Evolutionary conservation across 2,329 filamentous ascomycete species (phyloP), one percentile per base, ranked within the genome.

Genomic region (Scedosporium boydii): DNA sequence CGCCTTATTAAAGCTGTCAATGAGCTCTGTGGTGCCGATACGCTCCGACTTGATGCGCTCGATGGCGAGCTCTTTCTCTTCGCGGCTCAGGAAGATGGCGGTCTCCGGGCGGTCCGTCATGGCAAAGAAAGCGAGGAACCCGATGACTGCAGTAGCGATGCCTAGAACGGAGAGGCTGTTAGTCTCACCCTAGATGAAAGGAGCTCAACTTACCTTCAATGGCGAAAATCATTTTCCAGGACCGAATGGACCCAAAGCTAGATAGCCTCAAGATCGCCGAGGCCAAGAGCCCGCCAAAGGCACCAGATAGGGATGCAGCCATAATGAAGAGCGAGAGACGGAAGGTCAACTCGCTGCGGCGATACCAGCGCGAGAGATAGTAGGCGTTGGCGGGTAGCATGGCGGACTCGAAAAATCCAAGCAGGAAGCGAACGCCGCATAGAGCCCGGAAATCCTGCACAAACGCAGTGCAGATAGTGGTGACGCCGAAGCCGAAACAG

Each of bases 181-280:
- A 34, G 29, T 9, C 29, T 34, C 6, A 34, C 6, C 29, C 7
- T 34, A 9, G 7, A 34, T 34, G 7, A 34, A 9, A 9, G 29
- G 7, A 9, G 6, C 29, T 34, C 29, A 34, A 6, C 72, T 34
- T 34, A 34, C 87, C 87, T 69, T 90, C 87, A n/a, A 90, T 84
- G 3, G 80, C 81, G 62, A 90, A 90, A 60, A 90, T 88, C 86
- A 89, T 88, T 6, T 86, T 76, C 87, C 87, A 90, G 4, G 72
- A 74, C 23, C 74, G 75, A 0, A 89, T 72, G 4, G 75, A 70
- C 5, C 85, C 87, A 61, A 88, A 81, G 57, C 76, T 70, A 26
- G 80, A 72, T 4, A 90, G 77, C 0, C 76, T 83, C 7, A 89
- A 74, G 57, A 90, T 89, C 0, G 75, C 87, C 0, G 79, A 84